These are phyloP conservation scores for Tetracentron sinense DNA, from an alignment of 164 flowering plant genomes.

Conservation along the genomic window DNA sequence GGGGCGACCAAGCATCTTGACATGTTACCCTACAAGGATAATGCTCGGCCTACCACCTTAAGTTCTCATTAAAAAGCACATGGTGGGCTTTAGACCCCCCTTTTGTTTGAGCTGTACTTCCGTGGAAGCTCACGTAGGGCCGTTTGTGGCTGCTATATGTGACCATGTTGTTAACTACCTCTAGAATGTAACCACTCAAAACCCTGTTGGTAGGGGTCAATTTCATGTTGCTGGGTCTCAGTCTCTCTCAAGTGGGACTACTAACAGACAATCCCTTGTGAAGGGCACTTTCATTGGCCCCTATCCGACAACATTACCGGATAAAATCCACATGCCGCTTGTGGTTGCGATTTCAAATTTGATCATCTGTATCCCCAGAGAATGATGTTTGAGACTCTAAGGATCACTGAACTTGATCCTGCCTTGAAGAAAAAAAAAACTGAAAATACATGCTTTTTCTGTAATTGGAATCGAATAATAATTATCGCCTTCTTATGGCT, in stretches of 20 bases:
- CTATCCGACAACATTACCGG: slow-evolving; percentile 2
- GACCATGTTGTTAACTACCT: slow-evolving; percentile 1
- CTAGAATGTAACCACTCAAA: slow-evolving; percentile 4
- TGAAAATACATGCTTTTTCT: background rate
- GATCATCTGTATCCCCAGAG: background rate
- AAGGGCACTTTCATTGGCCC: slow-evolving; percentile 2
- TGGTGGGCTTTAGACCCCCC: background rate
- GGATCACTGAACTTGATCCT: background rate
- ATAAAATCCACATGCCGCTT: slow-evolving; percentile 11
- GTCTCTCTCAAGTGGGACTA: background rate
- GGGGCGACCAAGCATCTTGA: slow-evolving; percentile 2
- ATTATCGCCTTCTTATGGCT: no score
- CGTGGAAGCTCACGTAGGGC: background rate
- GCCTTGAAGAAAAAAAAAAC: no score
- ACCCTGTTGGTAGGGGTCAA: background rate
- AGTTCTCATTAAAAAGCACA: background rate
- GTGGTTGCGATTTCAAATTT: background rate
- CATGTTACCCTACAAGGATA: background rate
- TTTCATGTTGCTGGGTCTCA: background rate
- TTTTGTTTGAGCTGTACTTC: background rate
- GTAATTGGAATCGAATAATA: no score
- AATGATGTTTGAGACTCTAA: background rate
- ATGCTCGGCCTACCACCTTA: background rate
- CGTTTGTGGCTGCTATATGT: background rate
- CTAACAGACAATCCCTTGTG: slow-evolving; percentile 6